phyloP scores from a whole-genome alignment of 2,329 filamentous ascomycete genomes.

The Pseudogymnoascus sp. region DNA sequence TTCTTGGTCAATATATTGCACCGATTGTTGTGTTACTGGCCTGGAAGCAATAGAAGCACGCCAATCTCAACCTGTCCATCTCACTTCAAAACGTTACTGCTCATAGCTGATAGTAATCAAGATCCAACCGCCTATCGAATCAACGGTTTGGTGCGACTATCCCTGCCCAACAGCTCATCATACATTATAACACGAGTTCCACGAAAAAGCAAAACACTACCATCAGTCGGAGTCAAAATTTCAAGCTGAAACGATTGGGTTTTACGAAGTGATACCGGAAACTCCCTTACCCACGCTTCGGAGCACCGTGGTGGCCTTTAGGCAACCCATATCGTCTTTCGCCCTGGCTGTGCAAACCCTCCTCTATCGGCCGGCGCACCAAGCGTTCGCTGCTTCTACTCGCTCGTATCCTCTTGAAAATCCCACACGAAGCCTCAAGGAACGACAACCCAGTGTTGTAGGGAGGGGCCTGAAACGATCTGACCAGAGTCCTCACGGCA shows the following conservation, averaged over 20 bases:
- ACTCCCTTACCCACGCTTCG: background rate
- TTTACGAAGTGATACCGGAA: background rate
- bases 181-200: slow-evolving; percentile 7
- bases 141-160: background rate
- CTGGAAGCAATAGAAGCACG: slow-evolving; percentile 1
- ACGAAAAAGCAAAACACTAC: background rate
- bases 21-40: slow-evolving; percentile 6
- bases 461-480: slow-evolving; percentile 18
- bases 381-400: slow-evolving; percentile 12
- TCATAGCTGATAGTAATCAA: slow-evolving; percentile 4
- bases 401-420: slow-evolving; percentile 15
- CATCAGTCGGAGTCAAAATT: background rate
- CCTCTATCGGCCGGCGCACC: slow-evolving; percentile 26
- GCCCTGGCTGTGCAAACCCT: slow-evolving; percentile 35
- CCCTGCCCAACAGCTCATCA: slow-evolving; percentile 6
- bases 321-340: slow-evolving; percentile 19
- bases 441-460: slow-evolving; percentile 17
- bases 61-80: background rate
- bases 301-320: background rate
- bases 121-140: background rate
- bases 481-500: slow-evolving; percentile 16
- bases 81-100: background rate
- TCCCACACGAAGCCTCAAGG: slow-evolving; percentile 14
- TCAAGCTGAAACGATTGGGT: background rate
- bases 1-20: background rate